Conservation (phyloP, 2,329 filamentous ascomycete species). For the Orbilia brochopaga region DNA sequence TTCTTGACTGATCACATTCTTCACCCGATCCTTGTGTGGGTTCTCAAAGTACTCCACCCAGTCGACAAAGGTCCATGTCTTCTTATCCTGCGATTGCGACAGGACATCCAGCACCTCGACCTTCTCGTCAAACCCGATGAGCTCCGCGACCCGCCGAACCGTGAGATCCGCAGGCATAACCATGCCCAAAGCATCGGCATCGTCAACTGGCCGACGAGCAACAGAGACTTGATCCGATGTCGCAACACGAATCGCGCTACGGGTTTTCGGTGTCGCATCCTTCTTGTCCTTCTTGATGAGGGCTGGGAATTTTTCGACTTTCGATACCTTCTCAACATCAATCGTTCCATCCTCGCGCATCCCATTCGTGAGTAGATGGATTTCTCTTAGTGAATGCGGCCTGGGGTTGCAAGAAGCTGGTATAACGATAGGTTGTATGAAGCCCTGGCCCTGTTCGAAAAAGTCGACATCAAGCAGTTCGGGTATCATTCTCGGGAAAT, state of each 20-base stretch:
- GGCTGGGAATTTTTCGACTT: conserved; percentile 40
- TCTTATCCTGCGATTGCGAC: conserved; percentile 70
- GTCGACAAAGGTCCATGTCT: conserved; percentile 69
- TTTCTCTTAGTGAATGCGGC: conserved; percentile 56
- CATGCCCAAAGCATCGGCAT: conserved; percentile 70
- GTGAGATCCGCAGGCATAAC: conserved; percentile 70
- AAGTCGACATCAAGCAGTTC: conserved; percentile 69
- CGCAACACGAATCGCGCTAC: conserved; percentile 58
- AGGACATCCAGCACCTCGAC: conserved; percentile 74
- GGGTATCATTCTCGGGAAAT: conserved; percentile 69
- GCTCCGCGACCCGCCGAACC: conserved; percentile 68
- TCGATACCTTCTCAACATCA: conserved; percentile 42
- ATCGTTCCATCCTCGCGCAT: conserved; percentile 38
- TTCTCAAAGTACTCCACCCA: conserved; percentile 73
- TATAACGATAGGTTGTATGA: conserved; percentile 71
- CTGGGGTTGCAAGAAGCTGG: conserved; percentile 68
- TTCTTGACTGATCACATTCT: conserved; percentile 73
- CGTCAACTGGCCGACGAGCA: conserved; percentile 59
- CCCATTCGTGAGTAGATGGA: conserved; percentile 41
- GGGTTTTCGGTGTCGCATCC: conserved; percentile 50
- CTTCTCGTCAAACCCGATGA: conserved; percentile 68
- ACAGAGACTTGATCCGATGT: conserved; percentile 61
- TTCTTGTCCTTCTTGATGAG: conserved; percentile 50
- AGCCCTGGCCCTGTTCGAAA: conserved; percentile 67
- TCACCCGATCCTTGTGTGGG: conserved; percentile 66